These are phyloP conservation scores for Hortiboletus rubellus DNA, from an alignment of 1,284 basidiomycete genomes.

Conservation along the genomic window DNA sequence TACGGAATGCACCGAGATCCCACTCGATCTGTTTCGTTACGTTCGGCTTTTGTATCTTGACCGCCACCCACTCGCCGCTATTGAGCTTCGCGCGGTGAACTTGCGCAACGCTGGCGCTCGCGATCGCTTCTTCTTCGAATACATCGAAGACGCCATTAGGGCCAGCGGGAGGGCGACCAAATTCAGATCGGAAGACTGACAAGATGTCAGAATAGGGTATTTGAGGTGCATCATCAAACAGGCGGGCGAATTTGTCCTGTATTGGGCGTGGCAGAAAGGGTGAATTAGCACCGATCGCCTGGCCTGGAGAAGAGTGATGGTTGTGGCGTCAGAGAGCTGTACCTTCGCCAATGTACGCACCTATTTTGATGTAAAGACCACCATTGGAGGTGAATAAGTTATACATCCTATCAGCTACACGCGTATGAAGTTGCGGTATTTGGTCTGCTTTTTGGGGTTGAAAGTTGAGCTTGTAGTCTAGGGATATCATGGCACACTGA, in stretches of 20 bases:
- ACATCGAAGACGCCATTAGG: conserved; percentile 75
- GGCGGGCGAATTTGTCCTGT: conserved; percentile 74
- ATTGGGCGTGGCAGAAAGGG: conserved; percentile 80
- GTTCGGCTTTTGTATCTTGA: conserved; percentile 90
- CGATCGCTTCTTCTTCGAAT: conserved; percentile 74
- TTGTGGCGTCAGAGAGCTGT: neutral
- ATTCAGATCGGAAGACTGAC: conserved; percentile 71
- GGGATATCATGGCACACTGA: conserved; percentile 64
- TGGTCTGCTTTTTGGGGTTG: conserved; percentile 59
- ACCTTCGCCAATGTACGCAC: conserved; percentile 38
- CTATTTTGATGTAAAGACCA: conserved; percentile 90
- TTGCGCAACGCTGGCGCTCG: conserved; percentile 88
- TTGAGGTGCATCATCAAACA: conserved; percentile 87
- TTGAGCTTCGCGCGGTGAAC: conserved; percentile 78
- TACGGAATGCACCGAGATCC: conserved; percentile 67
- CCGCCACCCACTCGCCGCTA: conserved; percentile 71
- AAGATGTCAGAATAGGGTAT: conserved; percentile 71
- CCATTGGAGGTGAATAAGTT: conserved; percentile 77
- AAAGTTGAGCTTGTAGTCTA: conserved; percentile 88
- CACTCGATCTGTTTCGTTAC: conserved; percentile 83
- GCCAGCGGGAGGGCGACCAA: conserved; percentile 60
- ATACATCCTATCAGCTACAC: conserved; percentile 78
- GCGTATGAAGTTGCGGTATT: conserved; percentile 78
- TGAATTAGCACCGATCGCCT: conserved; percentile 82
- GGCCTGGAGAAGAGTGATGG: conserved; percentile 41